These are phyloP conservation scores for Mycena olivaceomarginata DNA, from an alignment of 768 basidiomycete species.

Conservation along the genomic window DNA sequence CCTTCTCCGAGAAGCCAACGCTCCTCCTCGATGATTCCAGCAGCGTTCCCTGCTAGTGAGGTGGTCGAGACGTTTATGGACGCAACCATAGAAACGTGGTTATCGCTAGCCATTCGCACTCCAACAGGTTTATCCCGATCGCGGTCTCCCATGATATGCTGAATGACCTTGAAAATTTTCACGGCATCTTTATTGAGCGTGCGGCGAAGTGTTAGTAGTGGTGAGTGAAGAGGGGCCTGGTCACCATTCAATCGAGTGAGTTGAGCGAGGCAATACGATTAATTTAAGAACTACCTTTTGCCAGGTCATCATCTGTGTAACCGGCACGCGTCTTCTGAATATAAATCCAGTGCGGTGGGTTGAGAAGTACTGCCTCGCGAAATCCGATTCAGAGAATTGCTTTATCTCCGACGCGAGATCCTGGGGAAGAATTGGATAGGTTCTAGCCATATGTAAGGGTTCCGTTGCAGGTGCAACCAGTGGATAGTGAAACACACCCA, in stretches of 20 bases:
- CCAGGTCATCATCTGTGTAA: slow-evolving; percentile 94
- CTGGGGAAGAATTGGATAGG: slow-evolving; percentile 85
- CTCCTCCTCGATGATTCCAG: slow-evolving; percentile 85
- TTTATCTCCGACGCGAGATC: slow-evolving; percentile 91
- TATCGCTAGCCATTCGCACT: slow-evolving; percentile 67
- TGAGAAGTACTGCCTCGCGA: slow-evolving; percentile 92
- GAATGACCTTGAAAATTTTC: slow-evolving; percentile 91
- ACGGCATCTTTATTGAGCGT: slow-evolving; percentile 85
- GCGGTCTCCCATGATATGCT: slow-evolving; percentile 95
- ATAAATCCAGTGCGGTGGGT: slow-evolving; percentile 94
- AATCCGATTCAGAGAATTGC: slow-evolving; percentile 91
- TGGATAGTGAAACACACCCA: slow-evolving; percentile 69
- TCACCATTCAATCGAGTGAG: slow-evolving; percentile 15
- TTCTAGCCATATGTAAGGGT: slow-evolving; percentile 62
- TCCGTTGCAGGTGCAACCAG: slow-evolving; percentile 21
- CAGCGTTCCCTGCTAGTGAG: slow-evolving; percentile 60
- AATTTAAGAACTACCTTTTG: slow-evolving; percentile 75
- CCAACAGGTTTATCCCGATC: slow-evolving; percentile 80
- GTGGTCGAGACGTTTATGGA: slow-evolving; percentile 68
- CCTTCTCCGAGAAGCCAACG: slow-evolving; percentile 91
- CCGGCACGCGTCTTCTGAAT: slow-evolving; percentile 87
- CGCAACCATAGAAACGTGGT: slow-evolving; percentile 63
- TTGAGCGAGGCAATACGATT: slow-evolving; percentile 11
- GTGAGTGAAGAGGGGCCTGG: slow-evolving; percentile 79
- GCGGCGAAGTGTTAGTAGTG: slow-evolving; percentile 84